Conservation (phyloP, 2,329 filamentous ascomycete species). For the Fusarium pseudonygamai region DNA sequence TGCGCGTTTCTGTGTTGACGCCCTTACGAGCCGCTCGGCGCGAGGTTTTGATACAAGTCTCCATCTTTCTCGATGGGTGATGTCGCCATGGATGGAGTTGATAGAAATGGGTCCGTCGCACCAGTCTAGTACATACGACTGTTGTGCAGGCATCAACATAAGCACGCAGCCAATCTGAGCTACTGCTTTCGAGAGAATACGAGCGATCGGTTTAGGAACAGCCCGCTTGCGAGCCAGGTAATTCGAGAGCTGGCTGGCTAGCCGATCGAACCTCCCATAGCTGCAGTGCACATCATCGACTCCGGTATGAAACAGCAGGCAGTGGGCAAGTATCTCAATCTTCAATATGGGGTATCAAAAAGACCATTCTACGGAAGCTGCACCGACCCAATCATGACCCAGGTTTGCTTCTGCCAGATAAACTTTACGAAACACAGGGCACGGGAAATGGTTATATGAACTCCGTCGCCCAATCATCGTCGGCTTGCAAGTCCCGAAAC, state of each 20-base stretch:
- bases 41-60: constrained; percentile 33
- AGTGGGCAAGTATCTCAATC: background rate
- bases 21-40: constrained; percentile 29
- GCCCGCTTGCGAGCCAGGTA: background rate
- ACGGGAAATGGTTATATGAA: background rate
- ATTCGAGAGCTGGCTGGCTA: background rate
- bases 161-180: constrained; percentile 6
- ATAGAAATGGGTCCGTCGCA: constrained; percentile 14
- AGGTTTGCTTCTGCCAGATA: background rate
- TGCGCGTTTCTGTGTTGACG: constrained; percentile 26
- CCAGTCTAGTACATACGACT: constrained; percentile 10
- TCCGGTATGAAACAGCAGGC: background rate
- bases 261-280: background rate
- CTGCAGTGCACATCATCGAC: background rate
- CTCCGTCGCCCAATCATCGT: background rate
- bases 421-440: background rate
- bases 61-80: constrained; percentile 27
- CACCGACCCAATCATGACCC: background rate
- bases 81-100: constrained; percentile 36
- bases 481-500: background rate
- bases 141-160: constrained; percentile 22
- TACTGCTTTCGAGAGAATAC: background rate
- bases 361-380: background rate
- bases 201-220: background rate
- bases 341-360: background rate